Conservation (phyloP, 768 basidiomycete genomes). For the Pulveroboletus sp. region DNA sequence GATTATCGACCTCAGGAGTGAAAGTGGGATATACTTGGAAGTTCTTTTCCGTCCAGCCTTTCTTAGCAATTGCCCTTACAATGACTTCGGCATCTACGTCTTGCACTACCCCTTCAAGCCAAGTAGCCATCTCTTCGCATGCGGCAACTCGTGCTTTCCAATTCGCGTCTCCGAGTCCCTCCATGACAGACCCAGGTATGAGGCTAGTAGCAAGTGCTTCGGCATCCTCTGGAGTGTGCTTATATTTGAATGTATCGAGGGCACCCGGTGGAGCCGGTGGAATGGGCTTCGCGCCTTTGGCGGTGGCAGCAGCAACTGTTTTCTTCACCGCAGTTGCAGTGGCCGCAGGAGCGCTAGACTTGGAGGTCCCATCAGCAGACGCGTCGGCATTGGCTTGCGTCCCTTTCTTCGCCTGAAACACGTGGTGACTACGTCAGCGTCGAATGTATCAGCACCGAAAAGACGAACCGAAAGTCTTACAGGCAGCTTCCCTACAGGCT, state of each 20-base stretch:
- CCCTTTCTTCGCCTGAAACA: slow-evolving; percentile 49
- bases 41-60: slow-evolving; percentile 98
- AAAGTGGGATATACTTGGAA: slow-evolving; percentile 64
- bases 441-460: not conserved
- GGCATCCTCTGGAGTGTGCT: slow-evolving; percentile 88
- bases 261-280: slow-evolving; percentile 46
- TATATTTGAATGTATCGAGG: slow-evolving; percentile 86
- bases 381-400: slow-evolving; percentile 32
- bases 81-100: slow-evolving; percentile 83
- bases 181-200: slow-evolving; percentile 66
- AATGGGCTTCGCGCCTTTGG: slow-evolving; percentile 44
- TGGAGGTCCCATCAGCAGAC: slow-evolving; percentile 11
- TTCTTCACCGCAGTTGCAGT: slow-evolving; percentile 40
- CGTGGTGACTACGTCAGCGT: not conserved
- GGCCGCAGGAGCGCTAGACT: slow-evolving; percentile 26
- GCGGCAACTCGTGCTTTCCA: slow-evolving; percentile 92
- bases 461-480: slow-evolving; percentile 40
- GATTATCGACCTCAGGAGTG: not conserved
- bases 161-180: slow-evolving; percentile 76
- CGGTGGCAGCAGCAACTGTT: slow-evolving; percentile 34
- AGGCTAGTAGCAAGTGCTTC: slow-evolving; percentile 69
- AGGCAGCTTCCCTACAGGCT: slow-evolving; percentile 47
- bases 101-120: slow-evolving; percentile 68
- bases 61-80: slow-evolving; percentile 82
- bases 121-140: slow-evolving; percentile 77